Base-by-base conservation (phyloP, 768 basidiomycete species). In the Mycena latifolia region DNA sequence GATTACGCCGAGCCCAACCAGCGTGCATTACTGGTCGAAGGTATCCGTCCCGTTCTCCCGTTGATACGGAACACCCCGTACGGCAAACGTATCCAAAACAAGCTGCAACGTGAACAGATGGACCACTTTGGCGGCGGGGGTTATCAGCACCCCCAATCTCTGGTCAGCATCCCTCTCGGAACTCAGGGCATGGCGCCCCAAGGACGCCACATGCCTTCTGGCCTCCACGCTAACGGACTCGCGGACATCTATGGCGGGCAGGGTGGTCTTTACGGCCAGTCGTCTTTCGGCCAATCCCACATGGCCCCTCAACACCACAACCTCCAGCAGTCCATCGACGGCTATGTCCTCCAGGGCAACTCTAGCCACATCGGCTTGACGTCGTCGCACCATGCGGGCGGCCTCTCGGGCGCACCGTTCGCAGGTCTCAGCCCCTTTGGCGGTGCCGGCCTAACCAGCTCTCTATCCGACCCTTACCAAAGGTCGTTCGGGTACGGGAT, bases 1-100 rank as follows among this genome's bases (percentile, higher is more conserved):
- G 98, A 99, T 78, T 99, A 99, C 70, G 96, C 98, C 37, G 98
- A 99, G 72, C 92, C 96, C n/a, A 84, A 78, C 24, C 98, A 99
- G 78, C 92, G 98, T 64, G 89, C 91, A 6, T 85, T 96, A 67
- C 90, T 99, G 27, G 95, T 99, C 22, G 97, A 99, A 75, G 95
- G 94, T 71, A 99, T 99, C 77, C 92, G 98, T 54, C 98, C 98
- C n/a, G 95, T 99, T 66, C 86, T 99, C 27, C 98, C 98, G 3
- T 86, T 98, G 73, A 99, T 99, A 75, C 93, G 98, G 74, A 99
- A 99, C 81, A 99, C 98, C 12, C 98, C 98, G 9, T 99, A 99
- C 73, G 98, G 98, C 72, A 99, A 99, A 84, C 91, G 98, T 47
- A 99, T 99, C 74, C 97, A 98, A 79, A 96, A 96, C 84, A 98